These are phyloP conservation scores for Mycosphaerella sp. DNA, from an alignment of 2,329 filamentous ascomycete species.

Conservation along the genomic window DNA sequence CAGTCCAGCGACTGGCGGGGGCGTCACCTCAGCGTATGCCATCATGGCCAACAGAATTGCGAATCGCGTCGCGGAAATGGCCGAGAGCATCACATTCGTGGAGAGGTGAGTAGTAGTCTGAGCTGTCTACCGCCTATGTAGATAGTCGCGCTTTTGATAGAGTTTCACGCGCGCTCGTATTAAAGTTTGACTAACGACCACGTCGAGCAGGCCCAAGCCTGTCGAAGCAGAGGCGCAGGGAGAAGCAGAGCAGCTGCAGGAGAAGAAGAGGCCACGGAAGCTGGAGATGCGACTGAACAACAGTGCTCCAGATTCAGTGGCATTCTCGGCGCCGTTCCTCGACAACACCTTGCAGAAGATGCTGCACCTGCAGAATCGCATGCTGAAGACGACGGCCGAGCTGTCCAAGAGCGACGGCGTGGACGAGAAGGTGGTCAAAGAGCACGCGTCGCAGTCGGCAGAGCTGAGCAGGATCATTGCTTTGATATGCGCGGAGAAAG, in stretches of 20 bases:
- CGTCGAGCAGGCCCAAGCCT: constrained; percentile 19
- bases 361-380: constrained; percentile 45
- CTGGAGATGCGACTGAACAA: constrained; percentile 46
- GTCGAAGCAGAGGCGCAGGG: constrained; percentile 24
- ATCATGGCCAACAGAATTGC: constrained; percentile 48
- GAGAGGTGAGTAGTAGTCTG: constrained; percentile 35
- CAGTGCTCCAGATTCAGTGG: constrained; percentile 36
- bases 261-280: constrained; percentile 43
- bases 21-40: constrained; percentile 42
- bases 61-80: constrained; percentile 49
- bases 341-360: constrained; percentile 49
- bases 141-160: too few relatives aligned
- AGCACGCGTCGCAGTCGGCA: constrained; percentile 46
- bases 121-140: not conserved
- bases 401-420: constrained; percentile 42
- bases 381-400: constrained; percentile 45
- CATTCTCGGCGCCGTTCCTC: constrained; percentile 49
- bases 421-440: constrained; percentile 44
- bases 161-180: not conserved
- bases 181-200: constrained; percentile 10
- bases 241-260: constrained; percentile 20
- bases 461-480: constrained; percentile 47
- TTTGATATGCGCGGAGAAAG: constrained; percentile 49
- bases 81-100: constrained; percentile 48
- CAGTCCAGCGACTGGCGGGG: constrained; percentile 22